phyloP scores from a whole-genome alignment of 2,329 filamentous ascomycete species.

The Aureobasidium subglaciale region DNA sequence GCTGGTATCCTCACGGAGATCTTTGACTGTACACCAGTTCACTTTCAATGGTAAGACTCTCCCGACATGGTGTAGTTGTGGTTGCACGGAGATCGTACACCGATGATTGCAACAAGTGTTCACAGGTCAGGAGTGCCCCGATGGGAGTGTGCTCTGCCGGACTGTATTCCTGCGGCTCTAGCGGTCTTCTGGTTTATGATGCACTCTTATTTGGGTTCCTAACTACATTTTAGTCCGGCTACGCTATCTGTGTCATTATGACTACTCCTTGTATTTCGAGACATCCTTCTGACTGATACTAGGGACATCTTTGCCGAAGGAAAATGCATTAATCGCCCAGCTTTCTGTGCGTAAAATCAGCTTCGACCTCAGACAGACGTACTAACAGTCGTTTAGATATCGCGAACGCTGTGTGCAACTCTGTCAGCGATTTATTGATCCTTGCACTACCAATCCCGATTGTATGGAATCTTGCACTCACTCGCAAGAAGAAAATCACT shows the following conservation, averaged over 20 bases:
- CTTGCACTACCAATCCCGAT: constrained; percentile 13
- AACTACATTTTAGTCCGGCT: no score
- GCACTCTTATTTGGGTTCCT: no score
- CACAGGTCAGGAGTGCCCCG: no score
- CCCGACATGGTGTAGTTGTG: no score
- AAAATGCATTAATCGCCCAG: constrained; percentile 13
- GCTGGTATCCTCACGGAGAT: constrained; percentile 11
- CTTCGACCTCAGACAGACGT: not conserved
- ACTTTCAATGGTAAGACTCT: constrained; percentile 11
- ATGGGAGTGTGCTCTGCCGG: no score
- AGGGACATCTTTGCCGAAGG: constrained; percentile 11
- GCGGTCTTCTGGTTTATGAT: no score
- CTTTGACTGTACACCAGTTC: constrained; percentile 11
- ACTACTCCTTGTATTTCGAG: no score
- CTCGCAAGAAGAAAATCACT: constrained; percentile 10
- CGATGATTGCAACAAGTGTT: not conserved
- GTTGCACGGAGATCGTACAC: no score
- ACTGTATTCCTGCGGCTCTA: no score
- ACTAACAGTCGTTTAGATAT: constrained; percentile 3
- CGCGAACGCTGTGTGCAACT: constrained; percentile 12
- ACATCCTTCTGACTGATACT: not conserved
- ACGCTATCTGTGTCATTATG: no score
- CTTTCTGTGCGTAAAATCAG: not conserved
- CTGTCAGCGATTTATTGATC: constrained; percentile 13
- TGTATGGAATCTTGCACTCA: constrained; percentile 3